These are phyloP conservation scores for maize (Zea mays) DNA, from an alignment of 176 grass and related monocot genomes.

Conservation along the genomic window DNA sequence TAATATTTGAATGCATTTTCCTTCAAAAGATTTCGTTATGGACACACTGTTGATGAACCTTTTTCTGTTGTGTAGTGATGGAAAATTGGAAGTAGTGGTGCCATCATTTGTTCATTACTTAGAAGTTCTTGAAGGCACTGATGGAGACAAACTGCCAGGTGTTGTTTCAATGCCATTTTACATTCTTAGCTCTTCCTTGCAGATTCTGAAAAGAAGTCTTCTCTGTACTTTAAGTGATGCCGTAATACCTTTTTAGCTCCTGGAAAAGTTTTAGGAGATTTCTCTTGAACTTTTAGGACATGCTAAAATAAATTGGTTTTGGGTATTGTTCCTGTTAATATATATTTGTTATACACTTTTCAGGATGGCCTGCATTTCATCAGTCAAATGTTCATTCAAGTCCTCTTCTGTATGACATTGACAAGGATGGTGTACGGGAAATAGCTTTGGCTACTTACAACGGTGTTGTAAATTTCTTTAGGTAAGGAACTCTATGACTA, in stretches of 20 bases:
- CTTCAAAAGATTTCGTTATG: constrained; percentile 21
- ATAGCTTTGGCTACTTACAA: constrained; percentile 92
- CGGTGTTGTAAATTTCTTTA: constrained; percentile 90
- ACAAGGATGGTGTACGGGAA: constrained; percentile 90
- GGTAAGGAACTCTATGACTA: constrained; percentile 46
- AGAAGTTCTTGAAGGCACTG: constrained; percentile 95
- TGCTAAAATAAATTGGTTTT: constrained; percentile 20
- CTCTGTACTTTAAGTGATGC: constrained; percentile 7
- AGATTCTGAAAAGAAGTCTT: constrained; percentile 17
- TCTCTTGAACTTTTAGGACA: constrained; percentile 12
- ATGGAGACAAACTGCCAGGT: constrained; percentile 97
- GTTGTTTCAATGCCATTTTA: constrained; percentile 24
- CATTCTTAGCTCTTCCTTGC: constrained; percentile 23
- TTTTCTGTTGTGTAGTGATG: constrained; percentile 61
- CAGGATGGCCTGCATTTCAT: constrained; percentile 96
- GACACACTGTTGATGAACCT: constrained; percentile 20
- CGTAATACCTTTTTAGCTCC: constrained; percentile 20
- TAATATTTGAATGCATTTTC: constrained; percentile 14
- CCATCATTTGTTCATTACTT: constrained; percentile 97
- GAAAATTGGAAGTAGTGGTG: constrained; percentile 90
- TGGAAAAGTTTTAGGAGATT: constrained; percentile 14
- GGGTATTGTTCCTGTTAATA: constrained; percentile 21
- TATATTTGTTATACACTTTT: constrained; percentile 21
- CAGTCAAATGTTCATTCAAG: constrained; percentile 91
- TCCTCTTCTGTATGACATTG: constrained; percentile 84